Evolutionary conservation across 108 stramenopile genomes (phyloP), one percentile per base, ranked within the genome.

Genomic region (Pseudonitzschia multistriata): DNA sequence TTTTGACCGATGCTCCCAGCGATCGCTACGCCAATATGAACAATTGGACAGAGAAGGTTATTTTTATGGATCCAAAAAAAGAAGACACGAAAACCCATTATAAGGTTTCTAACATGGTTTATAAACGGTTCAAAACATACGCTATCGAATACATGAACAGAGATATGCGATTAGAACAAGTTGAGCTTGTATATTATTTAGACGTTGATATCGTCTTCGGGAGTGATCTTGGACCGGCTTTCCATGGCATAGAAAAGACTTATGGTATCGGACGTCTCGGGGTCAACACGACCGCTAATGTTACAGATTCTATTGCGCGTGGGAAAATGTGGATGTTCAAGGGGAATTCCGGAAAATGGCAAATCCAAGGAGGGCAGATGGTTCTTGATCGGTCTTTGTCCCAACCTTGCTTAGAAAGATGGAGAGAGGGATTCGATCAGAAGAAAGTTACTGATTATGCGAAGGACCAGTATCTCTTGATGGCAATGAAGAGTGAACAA

Each of bases 51-150:
- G 31, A 17, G 0, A 35, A 60, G n/a, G 22, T 47, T 40, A 33
- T 33, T n/a, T 15, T 25, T 17, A 33, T 1, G 50, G 17, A 56
- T 36, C 31, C 68, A 54, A 21, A 24, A 35, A n/a, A n/a, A n/a
- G n/a, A n/a, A n/a, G n/a, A 5, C 28, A 7, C 21, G 36, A 40
- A 11, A 28, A 36, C 57, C 57, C 35, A n/a, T 37, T 22, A 37
- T 10, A 3, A 17, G 37, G 2, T 37, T 55, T 11, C 22, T 5
- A 27, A 33, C 29, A 69, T 69, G 68, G 24, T 37, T 3, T 55
- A 55, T 37, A 69, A 69, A 28, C 29, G 55, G 37, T 69, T 69
- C 68, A 69, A 69, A 24, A 69, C 68, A 11, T 55, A 36, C n/a
- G 68, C 57, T n/a, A 34, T 69, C 17, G 55, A 69, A 24, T 69